Evolutionary conservation across 2,329 filamentous ascomycete genomes (phyloP).

Genomic region (Fusarium coicis): DNA sequence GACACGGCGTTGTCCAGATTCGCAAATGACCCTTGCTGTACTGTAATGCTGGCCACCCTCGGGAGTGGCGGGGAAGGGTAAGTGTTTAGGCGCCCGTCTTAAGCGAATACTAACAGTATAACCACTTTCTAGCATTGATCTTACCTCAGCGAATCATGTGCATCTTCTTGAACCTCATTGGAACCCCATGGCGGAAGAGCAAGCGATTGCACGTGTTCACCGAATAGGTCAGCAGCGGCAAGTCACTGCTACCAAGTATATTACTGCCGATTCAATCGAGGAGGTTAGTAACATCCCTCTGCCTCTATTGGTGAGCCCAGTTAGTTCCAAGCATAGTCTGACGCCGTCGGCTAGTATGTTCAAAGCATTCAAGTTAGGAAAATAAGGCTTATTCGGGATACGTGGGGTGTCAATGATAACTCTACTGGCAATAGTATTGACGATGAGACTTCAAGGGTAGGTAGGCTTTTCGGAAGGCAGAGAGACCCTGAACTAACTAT

Average conservation of each 20-base stretch:
- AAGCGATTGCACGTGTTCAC: neutral
- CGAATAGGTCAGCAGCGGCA: neutral
- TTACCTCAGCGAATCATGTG: fast-evolving
- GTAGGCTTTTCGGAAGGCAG: fast-evolving
- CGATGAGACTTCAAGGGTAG: fast-evolving
- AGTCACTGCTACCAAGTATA: neutral
- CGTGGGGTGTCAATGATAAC: fast-evolving
- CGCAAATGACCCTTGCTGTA: slow-evolving; percentile 19
- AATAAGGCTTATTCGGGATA: neutral
- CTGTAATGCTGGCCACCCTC: slow-evolving; percentile 48
- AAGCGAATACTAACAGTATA: neutral
- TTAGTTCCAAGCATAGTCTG: fast-evolving
- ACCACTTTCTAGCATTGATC: neutral
- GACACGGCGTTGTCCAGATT: slow-evolving; percentile 23
- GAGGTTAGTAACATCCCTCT: fast-evolving
- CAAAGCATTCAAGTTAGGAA: neutral
- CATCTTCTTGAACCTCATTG: slow-evolving; percentile 2
- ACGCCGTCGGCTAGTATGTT: neutral
- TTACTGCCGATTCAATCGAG: neutral
- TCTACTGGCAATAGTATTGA: fast-evolving
- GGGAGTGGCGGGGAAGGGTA: slow-evolving; percentile 45
- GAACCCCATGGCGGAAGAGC: neutral
- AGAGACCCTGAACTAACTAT: fast-evolving
- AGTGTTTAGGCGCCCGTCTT: too few relatives aligned
- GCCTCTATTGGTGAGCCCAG: fast-evolving